Evolutionary conservation across 306 rosid genomes (phyloP), one percentile per base, ranked within the genome.

Genomic region (Fagus crenata): DNA sequence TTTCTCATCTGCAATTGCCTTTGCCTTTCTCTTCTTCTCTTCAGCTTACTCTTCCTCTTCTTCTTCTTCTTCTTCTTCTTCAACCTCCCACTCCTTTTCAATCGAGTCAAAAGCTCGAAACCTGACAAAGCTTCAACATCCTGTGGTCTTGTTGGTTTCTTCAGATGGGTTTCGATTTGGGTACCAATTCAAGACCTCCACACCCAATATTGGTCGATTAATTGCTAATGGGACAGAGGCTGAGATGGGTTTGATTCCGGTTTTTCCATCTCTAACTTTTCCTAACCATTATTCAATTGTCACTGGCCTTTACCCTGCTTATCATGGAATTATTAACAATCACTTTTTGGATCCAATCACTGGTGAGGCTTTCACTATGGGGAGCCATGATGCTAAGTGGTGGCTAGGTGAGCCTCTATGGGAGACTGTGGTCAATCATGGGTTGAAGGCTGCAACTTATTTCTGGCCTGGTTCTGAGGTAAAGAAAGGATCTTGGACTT

Each of bases 381-480:
- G 77, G 0, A 92, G 90, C 87, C 96, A 88, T 64, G 88, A 96
- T 12, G 90, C 99, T 39, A 92, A 92, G 80, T 96, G 99, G 99
- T 92, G 98, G 99, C 82, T 92, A 0, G 99, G 99, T 43, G 97
- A 96, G 84, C 99, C 99, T 13, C 40, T 92, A 63, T 96, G 99
- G 99, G 97, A 90, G 82, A 96, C 99, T 37, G 93, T 89, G 12
- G 85, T 78, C 54, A 91, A 86, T 33, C 85, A 88, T n/a, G 99
- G 99, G 0, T 84, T 92, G 72, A 86, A 72, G 49, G 99, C 99
- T 64, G 84, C 98, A 0, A 91, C 97, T 0, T 93, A 86, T 55
- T 96, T 96, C 82, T 96, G 99, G 99, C 97, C 97, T 7, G 99
- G 99, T 51, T 83, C 99, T 75, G 98, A 96, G 96, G 99, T 96